Base-by-base conservation (phyloP, 192 early-diverging fungal genomes). In the Linnemannia elongata region DNA sequence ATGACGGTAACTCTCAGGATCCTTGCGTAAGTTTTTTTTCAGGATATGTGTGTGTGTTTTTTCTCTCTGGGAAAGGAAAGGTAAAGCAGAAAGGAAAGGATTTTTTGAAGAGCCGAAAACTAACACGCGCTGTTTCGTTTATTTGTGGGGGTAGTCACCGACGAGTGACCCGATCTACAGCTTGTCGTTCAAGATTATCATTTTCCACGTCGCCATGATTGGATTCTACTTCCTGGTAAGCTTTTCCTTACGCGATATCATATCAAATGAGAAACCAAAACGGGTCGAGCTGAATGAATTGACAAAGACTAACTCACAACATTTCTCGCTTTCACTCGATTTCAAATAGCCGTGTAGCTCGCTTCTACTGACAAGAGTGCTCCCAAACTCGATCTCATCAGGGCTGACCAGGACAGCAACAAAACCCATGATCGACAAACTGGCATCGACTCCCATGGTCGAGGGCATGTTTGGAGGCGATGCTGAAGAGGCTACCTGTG, bases 221-320 rank as follows among this genome's bases (percentile, higher is more conserved):
- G 83, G 75, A 72, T 42, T 89, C 20, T 89, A 86, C 75, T 81
- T 79, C n/a, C 38, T 89, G 77, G 77, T 88, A 84, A 69, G 70
- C 38, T 18, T 44, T 24, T 22, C 9, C 33, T 30, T 66, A 39
- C 55, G 8, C 24, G 55, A 22, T 60, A n/a, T n/a, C 5, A 9
- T 24, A 8, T 1, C 6, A 8, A 60, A 27, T 66, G 27, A 68
- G 33, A 66, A 30, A 66, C 0, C 9, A 13, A 33, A 33, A 66
- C 4, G 60, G 30, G 30, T 33, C 30, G 33, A 66, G 2, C 60
- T 39, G 38, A 30, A 3, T 22, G 2, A 57, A 27, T 3, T 30
- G 10, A 10, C 57, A 33, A 66, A 66, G 9, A 35, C 30, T 15
- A 15, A 17, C 38, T 71, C 9, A 4, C 6, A n/a, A 70, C 9